Conservation (phyloP, 805 yeast genomes). For the Cyberlindnera maclurae region DNA sequence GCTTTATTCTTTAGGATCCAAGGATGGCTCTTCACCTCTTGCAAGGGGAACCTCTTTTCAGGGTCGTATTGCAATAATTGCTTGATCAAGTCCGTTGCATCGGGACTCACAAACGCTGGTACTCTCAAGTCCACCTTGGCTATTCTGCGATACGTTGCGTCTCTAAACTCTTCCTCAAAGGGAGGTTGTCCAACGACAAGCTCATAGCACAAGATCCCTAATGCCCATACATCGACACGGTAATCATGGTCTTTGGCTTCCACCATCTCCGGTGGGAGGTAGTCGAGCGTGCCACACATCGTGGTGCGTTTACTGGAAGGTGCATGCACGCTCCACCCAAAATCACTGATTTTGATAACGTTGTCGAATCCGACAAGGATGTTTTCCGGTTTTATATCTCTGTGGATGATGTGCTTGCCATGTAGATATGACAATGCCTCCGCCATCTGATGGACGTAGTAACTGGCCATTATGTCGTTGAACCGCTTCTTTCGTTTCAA, state of each 20-base stretch:
- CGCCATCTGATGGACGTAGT: conserved; percentile 78
- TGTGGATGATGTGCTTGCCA: conserved; percentile 71
- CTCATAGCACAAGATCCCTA: conserved; percentile 83
- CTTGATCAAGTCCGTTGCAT: conserved; percentile 70
- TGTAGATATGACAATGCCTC: conserved; percentile 75
- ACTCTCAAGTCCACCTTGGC: conserved; percentile 67
- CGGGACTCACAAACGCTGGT: conserved; percentile 62
- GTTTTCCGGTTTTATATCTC: conserved; percentile 94
- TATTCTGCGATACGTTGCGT: conserved; percentile 74
- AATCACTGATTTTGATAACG: conserved; percentile 79
- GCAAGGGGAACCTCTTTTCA: conserved; percentile 50
- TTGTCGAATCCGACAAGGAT: conserved; percentile 72
- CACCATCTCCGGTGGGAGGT: conserved; percentile 92
- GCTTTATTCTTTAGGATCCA: conserved; percentile 70
- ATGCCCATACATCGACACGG: conserved; percentile 85
- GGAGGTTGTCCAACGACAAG: conserved; percentile 87
- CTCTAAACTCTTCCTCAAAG: conserved; percentile 75
- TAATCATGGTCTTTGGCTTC: conserved; percentile 73
- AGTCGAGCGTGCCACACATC: conserved; percentile 92
- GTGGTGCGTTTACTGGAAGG: conserved; percentile 59
- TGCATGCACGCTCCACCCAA: conserved; percentile 88
- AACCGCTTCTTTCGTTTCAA: conserved; percentile 63
- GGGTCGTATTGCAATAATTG: conserved; percentile 65
- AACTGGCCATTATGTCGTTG: conserved; percentile 65
- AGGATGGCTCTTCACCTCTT: conserved; percentile 65